These are phyloP conservation scores for Gypsophila paniculata DNA, from an alignment of 179 eudicot genomes.

Conservation along the genomic window DNA sequence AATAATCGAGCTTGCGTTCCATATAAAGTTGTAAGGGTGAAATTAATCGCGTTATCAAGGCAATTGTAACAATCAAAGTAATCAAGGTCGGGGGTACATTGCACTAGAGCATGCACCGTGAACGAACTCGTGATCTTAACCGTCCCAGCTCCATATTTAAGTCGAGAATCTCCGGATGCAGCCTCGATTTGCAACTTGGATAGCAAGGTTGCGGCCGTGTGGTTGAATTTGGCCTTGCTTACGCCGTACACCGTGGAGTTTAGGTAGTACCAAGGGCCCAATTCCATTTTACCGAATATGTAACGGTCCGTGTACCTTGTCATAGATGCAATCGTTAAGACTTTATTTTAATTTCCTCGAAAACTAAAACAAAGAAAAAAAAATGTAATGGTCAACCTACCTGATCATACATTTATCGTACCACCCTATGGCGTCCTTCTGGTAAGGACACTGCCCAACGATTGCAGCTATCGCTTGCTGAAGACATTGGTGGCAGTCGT, in stretches of 20 bases:
- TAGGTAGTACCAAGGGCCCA: conserved; percentile 15
- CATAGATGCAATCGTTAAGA: too few relatives aligned
- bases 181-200: conserved; percentile 21
- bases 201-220: conserved; percentile 12
- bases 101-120: conserved; percentile 29
- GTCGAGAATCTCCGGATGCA: conserved; percentile 22
- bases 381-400: conserved; percentile 22
- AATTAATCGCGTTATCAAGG: conserved; percentile 18
- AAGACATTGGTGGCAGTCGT: conserved; percentile 19
- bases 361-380: too few relatives aligned
- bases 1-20: neutral
- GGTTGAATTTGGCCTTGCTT: neutral
- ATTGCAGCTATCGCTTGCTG: conserved; percentile 1
- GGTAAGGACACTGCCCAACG: conserved; percentile 19
- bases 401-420: conserved; percentile 22
- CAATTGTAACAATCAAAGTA: conserved; percentile 25
- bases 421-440: conserved; percentile 28
- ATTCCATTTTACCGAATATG: conserved; percentile 19
- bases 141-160: conserved; percentile 29
- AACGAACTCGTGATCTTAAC: neutral
- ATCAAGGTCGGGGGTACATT: conserved; percentile 42
- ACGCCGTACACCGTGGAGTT: neutral
- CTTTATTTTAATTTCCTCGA: too few relatives aligned
- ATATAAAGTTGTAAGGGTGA: neutral
- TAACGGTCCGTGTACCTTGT: conserved; percentile 22